Conservation (phyloP, 1,284 basidiomycete genomes). For the Ustilago loliicola region DNA sequence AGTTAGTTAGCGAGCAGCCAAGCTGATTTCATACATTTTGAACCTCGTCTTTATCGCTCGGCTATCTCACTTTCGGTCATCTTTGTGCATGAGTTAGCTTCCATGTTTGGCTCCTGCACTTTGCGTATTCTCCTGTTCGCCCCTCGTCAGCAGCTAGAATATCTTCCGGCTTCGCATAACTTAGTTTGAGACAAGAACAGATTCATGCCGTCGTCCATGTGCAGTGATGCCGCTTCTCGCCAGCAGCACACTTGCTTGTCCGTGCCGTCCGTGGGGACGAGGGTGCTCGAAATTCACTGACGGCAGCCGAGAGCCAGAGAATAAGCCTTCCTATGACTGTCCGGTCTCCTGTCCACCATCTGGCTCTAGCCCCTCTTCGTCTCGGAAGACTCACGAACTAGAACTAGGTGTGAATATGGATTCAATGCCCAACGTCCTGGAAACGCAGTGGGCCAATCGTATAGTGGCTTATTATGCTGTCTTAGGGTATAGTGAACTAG, state of each 20-base stretch:
- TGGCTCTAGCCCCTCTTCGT: background rate
- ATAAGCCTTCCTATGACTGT: too few relatives aligned
- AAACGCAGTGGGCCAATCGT: constrained; percentile 38
- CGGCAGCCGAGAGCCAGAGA: background rate
- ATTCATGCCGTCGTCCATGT: background rate
- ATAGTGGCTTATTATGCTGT: constrained; percentile 53
- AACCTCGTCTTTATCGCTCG: constrained; percentile 14
- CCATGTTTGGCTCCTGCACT: background rate
- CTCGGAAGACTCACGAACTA: too few relatives aligned
- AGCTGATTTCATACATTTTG: background rate
- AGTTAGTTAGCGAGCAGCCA: background rate
- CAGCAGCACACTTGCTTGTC: background rate
- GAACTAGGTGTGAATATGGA: too few relatives aligned
- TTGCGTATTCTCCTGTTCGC: background rate
- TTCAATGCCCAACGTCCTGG: background rate
- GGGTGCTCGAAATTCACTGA: background rate
- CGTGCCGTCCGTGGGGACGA: background rate
- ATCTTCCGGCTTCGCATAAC: background rate
- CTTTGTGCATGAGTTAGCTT: background rate
- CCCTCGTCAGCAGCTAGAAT: background rate
- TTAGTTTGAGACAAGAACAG: background rate
- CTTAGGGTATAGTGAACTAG: constrained; percentile 13
- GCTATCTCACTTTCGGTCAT: constrained; percentile 23
- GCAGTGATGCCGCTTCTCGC: background rate
- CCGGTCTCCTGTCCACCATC: too few relatives aligned